Evolutionary conservation across 2,329 filamentous ascomycete species (phyloP).

Genomic region (Fusarium protoensiforme): DNA sequence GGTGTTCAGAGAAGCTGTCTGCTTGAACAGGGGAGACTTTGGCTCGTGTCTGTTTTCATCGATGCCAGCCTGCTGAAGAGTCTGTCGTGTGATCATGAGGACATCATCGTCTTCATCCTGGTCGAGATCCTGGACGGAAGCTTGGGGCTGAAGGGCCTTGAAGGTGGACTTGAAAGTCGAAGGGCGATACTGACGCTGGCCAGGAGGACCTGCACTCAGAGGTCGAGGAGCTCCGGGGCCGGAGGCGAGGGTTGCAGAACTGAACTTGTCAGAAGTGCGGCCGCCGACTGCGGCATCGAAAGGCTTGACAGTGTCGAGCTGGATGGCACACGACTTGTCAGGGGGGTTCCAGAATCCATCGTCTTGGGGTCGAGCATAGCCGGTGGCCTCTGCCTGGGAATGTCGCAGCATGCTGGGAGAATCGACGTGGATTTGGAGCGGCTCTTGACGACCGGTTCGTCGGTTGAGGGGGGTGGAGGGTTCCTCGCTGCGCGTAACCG

Average conservation of each 20-base stretch:
- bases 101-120: slow-evolving; percentile 42
- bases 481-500: slow-evolving; percentile 17
- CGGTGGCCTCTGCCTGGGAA: slow-evolving; percentile 19
- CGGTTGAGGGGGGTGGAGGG: slow-evolving; percentile 13
- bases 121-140: slow-evolving; percentile 31
- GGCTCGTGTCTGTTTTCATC: slow-evolving; percentile 25
- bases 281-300: slow-evolving; percentile 27
- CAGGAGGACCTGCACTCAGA: slow-evolving; percentile 65
- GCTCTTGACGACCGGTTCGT: slow-evolving; percentile 12
- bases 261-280: slow-evolving; percentile 17
- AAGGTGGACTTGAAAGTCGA: slow-evolving; percentile 54
- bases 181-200: slow-evolving; percentile 61
- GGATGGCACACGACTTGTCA: slow-evolving; percentile 5
- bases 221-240: slow-evolving; percentile 59
- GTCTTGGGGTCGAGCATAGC: slow-evolving; percentile 15
- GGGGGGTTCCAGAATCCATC: slow-evolving; percentile 16
- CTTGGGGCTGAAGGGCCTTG: slow-evolving; percentile 47
- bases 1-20: background rate
- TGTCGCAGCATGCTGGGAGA: slow-evolving; percentile 8
- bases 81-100: slow-evolving; percentile 35
- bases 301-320: slow-evolving; percentile 10
- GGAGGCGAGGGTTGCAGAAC: slow-evolving; percentile 42
- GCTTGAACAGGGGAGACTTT: slow-evolving; percentile 13
- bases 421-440: slow-evolving; percentile 7
- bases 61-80: slow-evolving; percentile 37